phyloP scores from a whole-genome alignment of 495 filamentous ascomycete species.

The Endocarpon pusillum region DNA sequence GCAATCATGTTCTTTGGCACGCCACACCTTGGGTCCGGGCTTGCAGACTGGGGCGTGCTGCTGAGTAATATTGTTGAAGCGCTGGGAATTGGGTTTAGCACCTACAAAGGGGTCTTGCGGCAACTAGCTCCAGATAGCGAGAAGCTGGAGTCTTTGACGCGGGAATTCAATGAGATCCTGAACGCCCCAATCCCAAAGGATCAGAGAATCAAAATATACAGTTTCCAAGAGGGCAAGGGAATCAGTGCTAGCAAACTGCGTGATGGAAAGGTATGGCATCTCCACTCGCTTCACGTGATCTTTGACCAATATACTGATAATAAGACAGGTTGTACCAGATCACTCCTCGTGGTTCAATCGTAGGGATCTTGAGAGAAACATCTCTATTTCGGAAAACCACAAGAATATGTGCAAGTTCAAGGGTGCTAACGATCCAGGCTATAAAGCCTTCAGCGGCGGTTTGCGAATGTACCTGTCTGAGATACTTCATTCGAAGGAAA shows the following conservation, averaged over 20 bases:
- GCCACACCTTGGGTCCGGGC: constrained; percentile 20
- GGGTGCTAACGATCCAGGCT: background rate
- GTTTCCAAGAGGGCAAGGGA: background rate
- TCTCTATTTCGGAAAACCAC: background rate
- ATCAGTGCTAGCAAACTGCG: background rate
- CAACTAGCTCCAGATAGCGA: background rate
- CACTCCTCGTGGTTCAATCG: background rate
- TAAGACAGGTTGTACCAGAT: background rate
- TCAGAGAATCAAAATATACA: background rate
- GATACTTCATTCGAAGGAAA: no score
- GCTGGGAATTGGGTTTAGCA: background rate
- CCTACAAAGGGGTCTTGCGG: background rate
- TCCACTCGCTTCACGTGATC: background rate
- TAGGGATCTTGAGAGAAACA: background rate
- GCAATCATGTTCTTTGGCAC: constrained; percentile 26
- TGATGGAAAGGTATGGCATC: background rate
- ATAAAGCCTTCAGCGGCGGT: background rate
- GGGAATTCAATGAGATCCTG: background rate
- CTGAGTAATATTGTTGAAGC: background rate
- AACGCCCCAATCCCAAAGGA: background rate
- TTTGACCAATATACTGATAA: no score
- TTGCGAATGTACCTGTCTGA: background rate
- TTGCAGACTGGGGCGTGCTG: constrained; percentile 16
- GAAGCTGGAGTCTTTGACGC: background rate
- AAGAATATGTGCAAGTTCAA: background rate